phyloP scores from a whole-genome alignment of 345 rosid species.

The Clarkia xantiana region DNA sequence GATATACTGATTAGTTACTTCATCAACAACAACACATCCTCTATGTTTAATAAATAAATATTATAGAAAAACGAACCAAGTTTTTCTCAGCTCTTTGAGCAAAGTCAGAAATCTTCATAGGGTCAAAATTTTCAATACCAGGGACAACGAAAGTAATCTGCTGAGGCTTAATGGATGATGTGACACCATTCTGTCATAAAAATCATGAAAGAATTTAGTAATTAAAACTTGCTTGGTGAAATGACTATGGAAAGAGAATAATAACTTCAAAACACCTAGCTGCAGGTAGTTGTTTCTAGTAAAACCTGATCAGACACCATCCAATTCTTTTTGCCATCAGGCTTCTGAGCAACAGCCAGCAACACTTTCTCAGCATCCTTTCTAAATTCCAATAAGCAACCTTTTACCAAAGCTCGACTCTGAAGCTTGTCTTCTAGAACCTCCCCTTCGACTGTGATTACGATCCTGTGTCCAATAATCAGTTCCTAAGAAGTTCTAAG shows the following conservation, averaged over 20 bases:
- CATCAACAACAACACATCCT: not conserved
- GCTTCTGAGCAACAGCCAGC: slow-evolving; percentile 71
- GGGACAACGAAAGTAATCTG: slow-evolving; percentile 81
- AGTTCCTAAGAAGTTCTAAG: not conserved
- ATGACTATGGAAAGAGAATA: slow-evolving; percentile 3
- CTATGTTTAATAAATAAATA: not conserved
- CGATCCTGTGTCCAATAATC: slow-evolving; percentile 28
- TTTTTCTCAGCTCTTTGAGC: slow-evolving; percentile 50
- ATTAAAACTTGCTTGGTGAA: not conserved
- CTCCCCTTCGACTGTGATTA: slow-evolving; percentile 51
- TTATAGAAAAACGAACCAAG: slow-evolving; percentile 33
- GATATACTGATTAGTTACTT: slow-evolving; percentile 1
- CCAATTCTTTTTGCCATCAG: slow-evolving; percentile 97
- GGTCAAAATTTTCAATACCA: slow-evolving; percentile 64
- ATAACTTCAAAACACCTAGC: slow-evolving; percentile 32
- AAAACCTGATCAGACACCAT: slow-evolving; percentile 97
- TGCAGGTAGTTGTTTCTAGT: slow-evolving; percentile 26
- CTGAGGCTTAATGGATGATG: slow-evolving; percentile 70
- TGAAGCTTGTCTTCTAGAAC: slow-evolving; percentile 55
- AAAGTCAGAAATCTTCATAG: slow-evolving; percentile 45
- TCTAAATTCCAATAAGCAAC: slow-evolving; percentile 76
- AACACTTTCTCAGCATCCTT: slow-evolving; percentile 66
- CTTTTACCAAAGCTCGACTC: slow-evolving; percentile 41
- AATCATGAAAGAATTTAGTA: slow-evolving; percentile 4
- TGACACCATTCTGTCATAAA: slow-evolving; percentile 57